Evolutionary conservation across 768 basidiomycete genomes (phyloP), one percentile per base, ranked within the genome.

Genomic region (Trametes cingulata): DNA sequence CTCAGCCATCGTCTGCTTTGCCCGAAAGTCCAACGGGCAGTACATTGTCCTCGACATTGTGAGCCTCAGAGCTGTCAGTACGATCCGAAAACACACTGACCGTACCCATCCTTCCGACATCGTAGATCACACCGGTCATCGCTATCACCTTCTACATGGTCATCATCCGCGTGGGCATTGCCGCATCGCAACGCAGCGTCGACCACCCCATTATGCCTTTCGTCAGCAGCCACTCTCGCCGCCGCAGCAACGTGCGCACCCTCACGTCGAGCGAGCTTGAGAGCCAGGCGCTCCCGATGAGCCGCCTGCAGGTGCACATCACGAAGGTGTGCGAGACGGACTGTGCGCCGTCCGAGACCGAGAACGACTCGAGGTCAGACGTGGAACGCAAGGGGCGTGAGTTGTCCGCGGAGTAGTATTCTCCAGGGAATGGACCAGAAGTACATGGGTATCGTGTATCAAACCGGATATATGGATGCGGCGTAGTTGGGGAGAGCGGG

Each of bases 121-220:
- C n/a, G 7, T 27, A 70, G 69, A 58, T 62, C 19, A 65, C 63
- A 52, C 67, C 69, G 6, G 67, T 70, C 52, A 67, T 70, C 20
- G 67, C 69, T 7, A 65, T 70, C 33, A 58, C 67, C 14, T 70
- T 70, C 57, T 70, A 64, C 52, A 68, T 70, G 69, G 62, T 68
- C 40, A 65, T 70, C 58, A 58, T 70, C 42, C 65, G 65, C 17
- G 60, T 65, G 40, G 66, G 65, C 2, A 54, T 65, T 20, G 29
- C 59, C 24, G 27, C 48, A 24, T 35, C 53, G 10, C 20, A 33
- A 6, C 47, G 56, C 19, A 57, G 47, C 47, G 22, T 13, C 10
- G 47, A 57, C 20, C 55, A 56, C 47, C 5, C 42, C 36, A 7
- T 33, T 41, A 22, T 17, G 17, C n/a, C 36, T 10, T 33, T 33